phyloP scores from a whole-genome alignment of 2,329 filamentous ascomycete genomes.

The Albophoma yamanashiensis region DNA sequence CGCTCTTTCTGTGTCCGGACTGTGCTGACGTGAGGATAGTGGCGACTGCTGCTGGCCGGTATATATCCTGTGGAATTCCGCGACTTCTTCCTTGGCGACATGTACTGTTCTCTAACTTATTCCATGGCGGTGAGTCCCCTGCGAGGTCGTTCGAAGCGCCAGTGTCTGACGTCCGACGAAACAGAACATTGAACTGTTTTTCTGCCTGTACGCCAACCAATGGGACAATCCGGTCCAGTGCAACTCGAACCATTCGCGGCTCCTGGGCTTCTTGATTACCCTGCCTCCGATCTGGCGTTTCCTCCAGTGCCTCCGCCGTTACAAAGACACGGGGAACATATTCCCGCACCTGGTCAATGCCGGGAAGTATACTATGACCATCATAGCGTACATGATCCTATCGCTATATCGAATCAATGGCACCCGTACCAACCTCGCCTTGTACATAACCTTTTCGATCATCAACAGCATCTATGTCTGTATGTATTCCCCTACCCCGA shows the following conservation, averaged over 20 bases:
- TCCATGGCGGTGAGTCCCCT: constrained; percentile 61
- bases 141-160: background rate
- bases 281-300: constrained; percentile 85
- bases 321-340: constrained; percentile 71
- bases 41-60: constrained; percentile 74
- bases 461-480: constrained; percentile 76
- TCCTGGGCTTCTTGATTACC: constrained; percentile 75
- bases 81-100: constrained; percentile 95
- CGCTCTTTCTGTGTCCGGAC: background rate
- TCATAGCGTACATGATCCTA: constrained; percentile 66
- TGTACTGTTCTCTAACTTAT: constrained; percentile 94
- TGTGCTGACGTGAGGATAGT: constrained; percentile 38
- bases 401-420: constrained; percentile 73
- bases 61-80: constrained; percentile 91
- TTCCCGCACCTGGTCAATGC: constrained; percentile 92
- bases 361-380: constrained; percentile 82
- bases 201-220: constrained; percentile 75
- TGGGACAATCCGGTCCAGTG: constrained; percentile 69
- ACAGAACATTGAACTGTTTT: constrained; percentile 85
- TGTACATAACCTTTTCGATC: constrained; percentile 73
- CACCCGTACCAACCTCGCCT: constrained; percentile 42
- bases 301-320: constrained; percentile 83
- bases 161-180: background rate
- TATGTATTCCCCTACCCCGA: constrained; percentile 26
- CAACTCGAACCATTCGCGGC: constrained; percentile 74